Conservation (phyloP, 164 flowering plant genomes). For the Aristolochia californica region DNA sequence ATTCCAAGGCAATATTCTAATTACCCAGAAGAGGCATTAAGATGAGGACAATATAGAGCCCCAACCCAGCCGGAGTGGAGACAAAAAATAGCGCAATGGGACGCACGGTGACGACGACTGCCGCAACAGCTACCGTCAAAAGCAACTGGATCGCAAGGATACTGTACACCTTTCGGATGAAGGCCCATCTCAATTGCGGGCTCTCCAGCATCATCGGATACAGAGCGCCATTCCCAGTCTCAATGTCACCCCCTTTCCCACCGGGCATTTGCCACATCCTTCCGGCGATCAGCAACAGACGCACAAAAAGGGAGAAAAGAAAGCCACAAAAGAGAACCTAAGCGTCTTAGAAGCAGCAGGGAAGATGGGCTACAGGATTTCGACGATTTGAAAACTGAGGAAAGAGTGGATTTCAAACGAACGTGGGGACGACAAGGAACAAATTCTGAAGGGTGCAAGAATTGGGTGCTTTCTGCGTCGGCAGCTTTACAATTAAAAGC, state of each 20-base stretch:
- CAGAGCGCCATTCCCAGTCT: conserved; percentile 9
- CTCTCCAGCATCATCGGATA: conserved; percentile 62
- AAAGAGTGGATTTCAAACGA: no score
- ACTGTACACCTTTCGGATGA: conserved; percentile 60
- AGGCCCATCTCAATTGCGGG: conserved; percentile 55
- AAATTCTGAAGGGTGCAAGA: no score
- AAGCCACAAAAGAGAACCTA: no score
- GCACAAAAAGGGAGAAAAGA: no score
- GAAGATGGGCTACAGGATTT: no score
- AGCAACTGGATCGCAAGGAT: conserved; percentile 51
- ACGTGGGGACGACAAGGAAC: no score
- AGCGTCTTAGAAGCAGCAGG: no score
- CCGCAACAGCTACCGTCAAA: conserved; percentile 44
- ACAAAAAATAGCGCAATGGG: conserved; percentile 42
- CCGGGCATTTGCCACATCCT: no score
- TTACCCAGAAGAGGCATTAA: conserved; percentile 48
- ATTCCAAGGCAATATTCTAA: not conserved
- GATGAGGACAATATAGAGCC: conserved; percentile 43
- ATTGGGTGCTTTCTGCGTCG: no score
- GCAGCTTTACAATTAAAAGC: no score
- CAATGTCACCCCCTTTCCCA: not conserved
- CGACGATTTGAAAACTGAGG: no score
- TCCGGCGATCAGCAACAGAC: no score
- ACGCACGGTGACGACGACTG: conserved; percentile 34
- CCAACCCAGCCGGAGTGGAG: conserved; percentile 36